Evolutionary conservation across 257 asterid genomes (phyloP).

Genomic region (Coffea eugenioides): DNA sequence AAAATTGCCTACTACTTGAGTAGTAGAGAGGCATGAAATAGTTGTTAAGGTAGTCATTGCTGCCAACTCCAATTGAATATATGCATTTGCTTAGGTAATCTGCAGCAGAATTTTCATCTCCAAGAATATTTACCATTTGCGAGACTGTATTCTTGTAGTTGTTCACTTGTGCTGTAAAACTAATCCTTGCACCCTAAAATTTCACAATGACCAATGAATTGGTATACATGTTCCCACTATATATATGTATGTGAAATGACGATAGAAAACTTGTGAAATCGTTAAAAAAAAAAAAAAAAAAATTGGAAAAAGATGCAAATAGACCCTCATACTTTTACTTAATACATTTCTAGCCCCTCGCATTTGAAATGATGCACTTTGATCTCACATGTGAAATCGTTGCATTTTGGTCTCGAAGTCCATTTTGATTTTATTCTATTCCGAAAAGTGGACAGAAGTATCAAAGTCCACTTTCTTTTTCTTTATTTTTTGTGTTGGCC

Average conservation of each 20-base stretch:
- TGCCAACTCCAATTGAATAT: conserved; percentile 46
- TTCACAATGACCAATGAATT: background rate
- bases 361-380: too few relatives aligned
- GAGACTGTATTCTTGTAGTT: conserved; percentile 74
- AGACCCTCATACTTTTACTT: too few relatives aligned
- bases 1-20: conserved; percentile 36
- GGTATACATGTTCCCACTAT: background rate
- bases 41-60: conserved; percentile 56
- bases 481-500: too few relatives aligned
- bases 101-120: conserved; percentile 41
- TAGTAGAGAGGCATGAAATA: conserved; percentile 50
- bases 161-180: conserved; percentile 58
- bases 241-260: background rate
- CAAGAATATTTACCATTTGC: conserved; percentile 47
- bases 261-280: background rate
- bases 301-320: too few relatives aligned
- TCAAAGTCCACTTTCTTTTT: too few relatives aligned
- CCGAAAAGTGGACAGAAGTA: too few relatives aligned
- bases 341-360: too few relatives aligned
- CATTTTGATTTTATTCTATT: too few relatives aligned
- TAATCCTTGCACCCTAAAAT: conserved; percentile 66
- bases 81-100: conserved; percentile 44
- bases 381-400: too few relatives aligned
- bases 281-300: background rate
- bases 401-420: too few relatives aligned